Percentiles rank a stretch among this genome's conserved stretches.
Evolutionary conservation across 2,329 filamentous ascomycete species (phyloP).

Genomic region (Cryphonectria parasitica): DNA sequence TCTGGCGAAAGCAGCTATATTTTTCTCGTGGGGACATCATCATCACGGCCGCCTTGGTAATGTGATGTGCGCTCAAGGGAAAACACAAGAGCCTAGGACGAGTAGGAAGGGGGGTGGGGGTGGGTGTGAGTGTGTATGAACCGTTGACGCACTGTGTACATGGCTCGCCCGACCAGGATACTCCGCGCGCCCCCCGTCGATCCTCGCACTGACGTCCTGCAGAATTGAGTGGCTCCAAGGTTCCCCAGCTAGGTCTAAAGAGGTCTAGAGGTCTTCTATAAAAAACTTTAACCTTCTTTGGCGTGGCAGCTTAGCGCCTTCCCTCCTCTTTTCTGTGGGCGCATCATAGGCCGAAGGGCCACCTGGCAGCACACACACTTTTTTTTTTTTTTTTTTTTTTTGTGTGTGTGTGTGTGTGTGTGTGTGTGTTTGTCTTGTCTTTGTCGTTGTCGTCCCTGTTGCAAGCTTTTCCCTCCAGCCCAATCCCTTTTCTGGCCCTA

Average conservation of each 20-base stretch:
- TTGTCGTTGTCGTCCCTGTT: background rate
- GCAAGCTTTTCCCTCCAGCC: background rate
- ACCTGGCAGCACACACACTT: background rate
- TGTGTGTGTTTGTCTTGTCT: background rate
- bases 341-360: background rate
- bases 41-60: background rate
- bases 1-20: background rate
- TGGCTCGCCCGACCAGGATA: background rate
- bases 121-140: too few relatives aligned
- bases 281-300: conserved; percentile 31
- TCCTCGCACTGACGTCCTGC: conserved; percentile 23
- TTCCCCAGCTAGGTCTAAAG: conserved; percentile 10
- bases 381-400: too few relatives aligned
- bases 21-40: background rate
- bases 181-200: conserved; percentile 16
- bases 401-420: too few relatives aligned
- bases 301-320: conserved; percentile 23
- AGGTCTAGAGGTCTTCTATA: conserved; percentile 24
- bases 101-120: background rate
- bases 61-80: background rate
- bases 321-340: conserved; percentile 14
- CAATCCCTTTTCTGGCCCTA: conserved; percentile 9
- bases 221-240: conserved; percentile 23
- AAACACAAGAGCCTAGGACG: background rate
- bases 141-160: conserved; percentile 27